Evolutionary conservation across 495 filamentous ascomycete species (phyloP).

Genomic region (Penicillium robsamsonii): DNA sequence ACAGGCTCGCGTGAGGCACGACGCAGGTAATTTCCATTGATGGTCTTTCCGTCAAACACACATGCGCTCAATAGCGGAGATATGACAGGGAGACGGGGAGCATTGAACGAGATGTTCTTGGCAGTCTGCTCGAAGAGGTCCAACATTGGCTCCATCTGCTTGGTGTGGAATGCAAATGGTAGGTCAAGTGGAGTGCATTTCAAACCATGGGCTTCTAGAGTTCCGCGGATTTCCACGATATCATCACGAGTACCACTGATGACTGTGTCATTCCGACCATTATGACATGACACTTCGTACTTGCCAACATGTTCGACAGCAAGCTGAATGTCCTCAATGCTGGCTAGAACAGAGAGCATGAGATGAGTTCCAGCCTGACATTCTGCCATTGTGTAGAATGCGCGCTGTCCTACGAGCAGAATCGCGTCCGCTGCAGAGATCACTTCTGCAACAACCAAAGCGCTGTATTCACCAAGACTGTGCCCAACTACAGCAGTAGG

Average conservation of each 20-base stretch:
- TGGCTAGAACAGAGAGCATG: conserved; percentile 58
- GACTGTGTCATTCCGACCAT: conserved; percentile 60
- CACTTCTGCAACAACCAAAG: conserved; percentile 27
- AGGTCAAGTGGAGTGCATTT: conserved; percentile 42
- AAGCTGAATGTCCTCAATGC: neutral
- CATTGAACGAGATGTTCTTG: conserved; percentile 33
- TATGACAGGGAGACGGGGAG: conserved; percentile 30
- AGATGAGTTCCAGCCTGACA: conserved; percentile 15
- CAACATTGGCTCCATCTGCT: conserved; percentile 51
- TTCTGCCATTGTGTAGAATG: conserved; percentile 15
- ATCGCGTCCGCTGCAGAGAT: conserved; percentile 26
- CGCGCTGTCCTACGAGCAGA: conserved; percentile 24
- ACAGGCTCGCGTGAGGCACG: conserved; percentile 32
- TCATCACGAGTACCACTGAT: conserved; percentile 51
- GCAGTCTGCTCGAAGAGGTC: conserved; percentile 42
- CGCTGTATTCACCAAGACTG: conserved; percentile 43
- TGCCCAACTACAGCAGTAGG: conserved; percentile 30
- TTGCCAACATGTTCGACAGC: neutral
- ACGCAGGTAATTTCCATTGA: conserved; percentile 33
- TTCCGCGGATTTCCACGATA: conserved; percentile 17
- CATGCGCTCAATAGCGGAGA: conserved; percentile 28
- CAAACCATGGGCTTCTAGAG: conserved; percentile 16
- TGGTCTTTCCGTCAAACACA: conserved; percentile 18
- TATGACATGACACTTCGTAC: conserved; percentile 57
- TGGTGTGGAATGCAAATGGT: conserved; percentile 55